Evolutionary conservation across 495 filamentous ascomycete species (phyloP).

Genomic region (Aspergillus sclerotiicarbonarius): DNA sequence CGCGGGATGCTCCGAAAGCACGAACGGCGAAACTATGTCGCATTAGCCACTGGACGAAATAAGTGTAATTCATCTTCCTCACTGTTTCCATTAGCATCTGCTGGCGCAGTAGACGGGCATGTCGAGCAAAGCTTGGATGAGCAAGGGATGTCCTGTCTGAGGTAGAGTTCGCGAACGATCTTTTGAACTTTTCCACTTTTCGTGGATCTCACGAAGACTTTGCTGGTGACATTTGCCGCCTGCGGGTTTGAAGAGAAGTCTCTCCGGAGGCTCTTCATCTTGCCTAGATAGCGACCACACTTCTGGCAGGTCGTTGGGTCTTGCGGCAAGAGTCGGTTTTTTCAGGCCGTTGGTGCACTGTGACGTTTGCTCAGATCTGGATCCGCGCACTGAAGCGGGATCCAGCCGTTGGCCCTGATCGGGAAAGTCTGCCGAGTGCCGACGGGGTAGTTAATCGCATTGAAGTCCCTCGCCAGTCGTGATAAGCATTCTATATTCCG

Average conservation of each 20-base stretch:
- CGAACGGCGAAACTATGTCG: conserved; percentile 66
- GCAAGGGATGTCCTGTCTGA: conserved; percentile 95
- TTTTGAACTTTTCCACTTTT: conserved; percentile 97
- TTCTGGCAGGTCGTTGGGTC: conserved; percentile 11
- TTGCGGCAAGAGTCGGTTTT: conserved; percentile 17
- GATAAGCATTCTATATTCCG: conserved; percentile 1
- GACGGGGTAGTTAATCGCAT: conserved; percentile 1
- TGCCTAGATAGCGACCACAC: conserved; percentile 23
- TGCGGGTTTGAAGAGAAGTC: conserved; percentile 65
- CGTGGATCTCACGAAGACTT: conserved; percentile 89
- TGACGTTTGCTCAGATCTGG: conserved; percentile 16
- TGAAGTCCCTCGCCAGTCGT: not conserved
- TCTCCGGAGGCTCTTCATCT: conserved; percentile 90
- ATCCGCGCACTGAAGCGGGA: conserved; percentile 14
- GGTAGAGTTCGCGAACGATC: conserved; percentile 93
- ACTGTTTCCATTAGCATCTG: conserved; percentile 77
- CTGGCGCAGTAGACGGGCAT: conserved; percentile 69
- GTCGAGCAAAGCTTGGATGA: conserved; percentile 82
- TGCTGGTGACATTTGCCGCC: conserved; percentile 79
- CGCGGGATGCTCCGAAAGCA: conserved; percentile 83
- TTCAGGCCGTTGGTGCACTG: conserved; percentile 15
- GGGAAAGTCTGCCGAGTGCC: conserved; percentile 24
- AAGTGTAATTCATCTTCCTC: conserved; percentile 15
- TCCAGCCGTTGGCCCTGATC: conserved; percentile 17
- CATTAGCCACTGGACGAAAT: conserved; percentile 27